phyloP scores from a whole-genome alignment of 2,329 filamentous ascomycete species.

The Exserohilum turcica region DNA sequence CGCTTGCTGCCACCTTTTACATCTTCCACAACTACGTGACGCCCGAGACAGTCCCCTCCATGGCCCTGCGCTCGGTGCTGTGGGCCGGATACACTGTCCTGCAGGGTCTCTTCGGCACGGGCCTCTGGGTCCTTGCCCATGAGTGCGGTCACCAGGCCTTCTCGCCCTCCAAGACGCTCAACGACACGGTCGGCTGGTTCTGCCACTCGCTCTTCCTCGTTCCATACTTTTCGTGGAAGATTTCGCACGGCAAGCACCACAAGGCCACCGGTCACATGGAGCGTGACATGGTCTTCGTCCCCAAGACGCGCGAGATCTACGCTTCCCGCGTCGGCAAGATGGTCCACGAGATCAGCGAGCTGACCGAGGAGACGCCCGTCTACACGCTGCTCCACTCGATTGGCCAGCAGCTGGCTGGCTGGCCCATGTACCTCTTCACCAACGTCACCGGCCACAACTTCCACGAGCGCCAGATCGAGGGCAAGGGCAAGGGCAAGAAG shows the following conservation, averaged over 20 bases:
- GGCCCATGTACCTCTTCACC: constrained; percentile 87
- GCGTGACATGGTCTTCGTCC: constrained; percentile 99
- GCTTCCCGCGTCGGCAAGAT: constrained; percentile 75
- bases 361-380: constrained; percentile 93
- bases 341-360: constrained; percentile 81
- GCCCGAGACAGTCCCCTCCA: constrained; percentile 77
- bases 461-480: constrained; percentile 89
- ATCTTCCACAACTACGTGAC: constrained; percentile 89
- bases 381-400: constrained; percentile 76
- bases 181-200: constrained; percentile 91
- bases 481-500: constrained; percentile 87
- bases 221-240: constrained; percentile 99
- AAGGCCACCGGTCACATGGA: constrained; percentile 97
- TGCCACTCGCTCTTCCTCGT: constrained; percentile 87
- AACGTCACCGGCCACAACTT: constrained; percentile 97
- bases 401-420: constrained; percentile 86
- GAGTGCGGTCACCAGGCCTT: constrained; percentile 98
- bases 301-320: constrained; percentile 83
- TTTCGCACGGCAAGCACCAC: constrained; percentile 99
- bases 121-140: constrained; percentile 94
- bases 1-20: constrained; percentile 78
- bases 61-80: constrained; percentile 66
- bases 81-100: constrained; percentile 75
- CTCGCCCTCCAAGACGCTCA: constrained; percentile 86
- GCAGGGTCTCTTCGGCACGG: constrained; percentile 92